phyloP scores from a whole-genome alignment of 805 yeast genomes.

The Grigorovia yakushimaensis region DNA sequence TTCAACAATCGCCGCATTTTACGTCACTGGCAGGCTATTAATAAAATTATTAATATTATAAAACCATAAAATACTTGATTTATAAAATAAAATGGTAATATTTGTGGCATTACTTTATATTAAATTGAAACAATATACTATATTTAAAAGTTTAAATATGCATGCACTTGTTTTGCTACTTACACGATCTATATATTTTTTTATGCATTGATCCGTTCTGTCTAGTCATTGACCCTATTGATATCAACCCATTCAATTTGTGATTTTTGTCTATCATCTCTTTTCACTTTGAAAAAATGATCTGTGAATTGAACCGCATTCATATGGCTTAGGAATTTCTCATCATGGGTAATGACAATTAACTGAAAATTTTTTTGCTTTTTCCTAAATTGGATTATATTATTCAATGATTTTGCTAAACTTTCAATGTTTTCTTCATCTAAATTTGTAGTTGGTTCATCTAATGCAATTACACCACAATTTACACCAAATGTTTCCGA shows the following conservation, averaged over 20 bases:
- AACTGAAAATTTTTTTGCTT: slow-evolving; percentile 84
- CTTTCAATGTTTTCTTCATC: slow-evolving; percentile 85
- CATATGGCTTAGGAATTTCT: slow-evolving; percentile 75
- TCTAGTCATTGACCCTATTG: slow-evolving; percentile 27
- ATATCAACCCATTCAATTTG: slow-evolving; percentile 52
- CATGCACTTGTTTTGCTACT: too few relatives aligned
- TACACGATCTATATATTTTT: too few relatives aligned
- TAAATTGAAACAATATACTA: too few relatives aligned
- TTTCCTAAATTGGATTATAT: slow-evolving; percentile 64
- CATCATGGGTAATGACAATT: slow-evolving; percentile 95
- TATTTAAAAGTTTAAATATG: too few relatives aligned
- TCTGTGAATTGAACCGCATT: slow-evolving; percentile 79
- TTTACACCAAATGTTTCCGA: slow-evolving; percentile 93
- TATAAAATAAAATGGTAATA: too few relatives aligned
- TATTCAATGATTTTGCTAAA: slow-evolving; percentile 68
- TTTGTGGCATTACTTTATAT: too few relatives aligned
- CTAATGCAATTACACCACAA: slow-evolving; percentile 93
- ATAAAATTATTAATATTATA: too few relatives aligned
- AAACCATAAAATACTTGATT: too few relatives aligned
- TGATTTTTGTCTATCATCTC: slow-evolving; percentile 77
- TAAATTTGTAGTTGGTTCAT: slow-evolving; percentile 94
- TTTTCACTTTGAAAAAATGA: slow-evolving; percentile 69
- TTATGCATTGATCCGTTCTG: neutral
- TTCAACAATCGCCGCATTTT: too few relatives aligned
- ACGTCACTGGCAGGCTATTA: too few relatives aligned